Evolutionary conservation across 192 early-diverging fungal species (phyloP).

Genomic region (Coemansia sp.): DNA sequence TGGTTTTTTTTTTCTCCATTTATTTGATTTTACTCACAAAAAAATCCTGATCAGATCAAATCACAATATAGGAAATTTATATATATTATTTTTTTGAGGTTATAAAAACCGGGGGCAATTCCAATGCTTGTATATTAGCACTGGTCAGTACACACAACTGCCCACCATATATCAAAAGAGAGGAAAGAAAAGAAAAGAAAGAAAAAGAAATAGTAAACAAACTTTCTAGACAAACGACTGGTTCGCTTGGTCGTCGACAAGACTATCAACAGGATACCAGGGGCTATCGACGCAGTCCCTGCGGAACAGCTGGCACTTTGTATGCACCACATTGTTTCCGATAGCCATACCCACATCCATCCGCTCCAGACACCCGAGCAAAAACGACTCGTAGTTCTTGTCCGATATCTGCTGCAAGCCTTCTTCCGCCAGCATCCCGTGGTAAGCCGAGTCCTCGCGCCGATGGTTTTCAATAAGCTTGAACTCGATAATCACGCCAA

Average conservation of each 20-base stretch:
- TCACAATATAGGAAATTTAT: not conserved
- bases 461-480: constrained; percentile 24
- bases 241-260: constrained; percentile 7
- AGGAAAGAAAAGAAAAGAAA: not conserved
- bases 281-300: constrained; percentile 15
- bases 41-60: not conserved
- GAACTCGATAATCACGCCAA: constrained; percentile 38
- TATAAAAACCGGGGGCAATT: not conserved
- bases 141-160: no score
- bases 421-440: constrained; percentile 11
- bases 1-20: not conserved
- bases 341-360: constrained; percentile 46
- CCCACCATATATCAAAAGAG: not conserved
- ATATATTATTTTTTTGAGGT: not conserved
- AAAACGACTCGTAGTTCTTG: constrained; percentile 23
- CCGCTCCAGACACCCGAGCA: constrained; percentile 35
- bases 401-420: constrained; percentile 21
- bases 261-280: constrained; percentile 20
- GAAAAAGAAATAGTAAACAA: not conserved
- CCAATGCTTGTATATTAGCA: not conserved
- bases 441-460: constrained; percentile 12
- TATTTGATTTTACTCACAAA: not conserved
- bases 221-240: not conserved
- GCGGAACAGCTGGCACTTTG: constrained; percentile 13
- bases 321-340: constrained; percentile 27